These are phyloP conservation scores for Syzygium oleosum DNA, from an alignment of 345 rosid species.

Conservation along the genomic window DNA sequence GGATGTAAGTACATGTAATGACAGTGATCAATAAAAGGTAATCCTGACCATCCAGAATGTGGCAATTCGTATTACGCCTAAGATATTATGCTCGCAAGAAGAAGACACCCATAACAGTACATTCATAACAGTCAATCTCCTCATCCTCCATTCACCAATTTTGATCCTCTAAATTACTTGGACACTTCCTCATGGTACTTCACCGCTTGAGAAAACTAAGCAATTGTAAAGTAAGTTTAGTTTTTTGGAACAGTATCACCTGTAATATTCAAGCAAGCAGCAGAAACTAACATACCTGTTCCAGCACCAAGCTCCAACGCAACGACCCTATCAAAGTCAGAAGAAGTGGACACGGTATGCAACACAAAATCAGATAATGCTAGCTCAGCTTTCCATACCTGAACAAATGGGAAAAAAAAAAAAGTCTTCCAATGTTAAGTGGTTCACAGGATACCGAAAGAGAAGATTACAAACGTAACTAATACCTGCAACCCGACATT, in stretches of 20 bases:
- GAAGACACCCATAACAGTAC: neutral
- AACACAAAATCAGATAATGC: constrained; percentile 65
- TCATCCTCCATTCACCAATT: neutral
- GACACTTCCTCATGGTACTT: neutral
- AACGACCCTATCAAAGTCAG: constrained; percentile 40
- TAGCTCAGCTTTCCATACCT: constrained; percentile 92
- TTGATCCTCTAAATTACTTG: neutral
- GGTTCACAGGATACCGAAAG: neutral
- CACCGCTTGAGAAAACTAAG: neutral
- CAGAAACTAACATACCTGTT: constrained; percentile 46
- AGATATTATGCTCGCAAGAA: neutral
- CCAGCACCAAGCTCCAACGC: constrained; percentile 86
- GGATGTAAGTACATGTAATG: accelerated
- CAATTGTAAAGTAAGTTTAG: neutral
- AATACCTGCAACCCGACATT: constrained; percentile 78
- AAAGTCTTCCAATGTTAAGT: neutral
- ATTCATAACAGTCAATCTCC: neutral
- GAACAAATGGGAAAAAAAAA: constrained; percentile 1
- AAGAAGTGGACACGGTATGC: constrained; percentile 62
- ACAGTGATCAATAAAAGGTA: neutral
- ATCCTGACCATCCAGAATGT: neutral
- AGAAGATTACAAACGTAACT: neutral
- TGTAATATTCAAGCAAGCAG: neutral
- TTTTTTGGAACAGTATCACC: neutral
- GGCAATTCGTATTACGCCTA: neutral